A percentile compares a stretch with the other conserved stretches of the same genome.
These are phyloP conservation scores for Porcisia deanei DNA, from an alignment of 208 protist species.

Conservation along the genomic window DNA sequence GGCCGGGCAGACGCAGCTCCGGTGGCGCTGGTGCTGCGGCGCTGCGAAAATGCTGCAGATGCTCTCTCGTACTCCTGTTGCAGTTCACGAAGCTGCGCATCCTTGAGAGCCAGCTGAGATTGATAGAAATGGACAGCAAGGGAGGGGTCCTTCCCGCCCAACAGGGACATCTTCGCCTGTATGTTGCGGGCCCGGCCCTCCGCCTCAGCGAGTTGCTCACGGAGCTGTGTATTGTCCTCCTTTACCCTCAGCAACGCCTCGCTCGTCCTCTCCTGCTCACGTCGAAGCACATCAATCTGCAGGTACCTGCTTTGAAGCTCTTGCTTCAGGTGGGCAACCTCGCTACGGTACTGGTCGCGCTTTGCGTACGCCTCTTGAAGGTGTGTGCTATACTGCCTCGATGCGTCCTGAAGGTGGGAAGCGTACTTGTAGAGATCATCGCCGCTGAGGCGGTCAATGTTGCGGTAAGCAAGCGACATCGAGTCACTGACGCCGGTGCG, in stretches of 20 bases:
- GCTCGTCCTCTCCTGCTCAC: constrained; percentile 7
- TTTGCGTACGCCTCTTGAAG: constrained; percentile 49
- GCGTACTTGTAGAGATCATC: constrained; percentile 60
- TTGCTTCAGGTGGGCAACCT: constrained; percentile 56
- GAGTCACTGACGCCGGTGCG: constrained; percentile 23
- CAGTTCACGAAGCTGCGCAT: constrained; percentile 28
- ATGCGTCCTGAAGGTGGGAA: constrained; percentile 49
- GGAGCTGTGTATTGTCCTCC: constrained; percentile 32
- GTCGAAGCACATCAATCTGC: constrained; percentile 35
- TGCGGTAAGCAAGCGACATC: constrained; percentile 26
- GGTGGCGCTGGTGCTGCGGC: constrained; percentile 5
- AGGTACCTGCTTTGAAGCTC: constrained; percentile 49
- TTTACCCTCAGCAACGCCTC: constrained; percentile 1
- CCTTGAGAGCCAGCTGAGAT: constrained; percentile 30
- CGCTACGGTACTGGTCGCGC: constrained; percentile 60
- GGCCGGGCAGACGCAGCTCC: not conserved
- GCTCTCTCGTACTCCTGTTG: constrained; percentile 6
- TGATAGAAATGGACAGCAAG: constrained; percentile 19
- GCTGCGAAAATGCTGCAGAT: constrained; percentile 3
- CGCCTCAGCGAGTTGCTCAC: constrained; percentile 18
- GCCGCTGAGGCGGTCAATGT: constrained; percentile 39
- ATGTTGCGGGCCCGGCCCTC: constrained; percentile 27
- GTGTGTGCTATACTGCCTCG: constrained; percentile 29
- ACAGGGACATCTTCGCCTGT: constrained; percentile 15
- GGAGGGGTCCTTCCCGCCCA: constrained; percentile 17